Conservation (phyloP, 2,329 filamentous ascomycete species). For the Talaromyces sp. region DNA sequence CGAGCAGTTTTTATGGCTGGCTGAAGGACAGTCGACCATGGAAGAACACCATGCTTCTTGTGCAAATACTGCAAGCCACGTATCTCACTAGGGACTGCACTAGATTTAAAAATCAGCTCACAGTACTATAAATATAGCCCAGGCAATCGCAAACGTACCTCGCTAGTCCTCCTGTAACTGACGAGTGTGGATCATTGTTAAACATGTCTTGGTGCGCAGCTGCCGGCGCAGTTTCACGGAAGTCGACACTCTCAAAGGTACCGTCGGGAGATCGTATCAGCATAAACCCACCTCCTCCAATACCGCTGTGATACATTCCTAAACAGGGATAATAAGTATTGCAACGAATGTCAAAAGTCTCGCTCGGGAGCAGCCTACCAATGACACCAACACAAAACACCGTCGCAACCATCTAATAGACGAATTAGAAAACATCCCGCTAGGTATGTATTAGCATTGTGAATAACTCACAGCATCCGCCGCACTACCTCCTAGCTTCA, state of each 20-base stretch:
- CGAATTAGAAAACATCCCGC: constrained; percentile 15
- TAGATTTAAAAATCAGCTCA: constrained; percentile 17
- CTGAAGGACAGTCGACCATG: constrained; percentile 66
- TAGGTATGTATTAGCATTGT: too few relatives aligned
- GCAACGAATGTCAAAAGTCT: not conserved
- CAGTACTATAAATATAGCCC: not conserved
- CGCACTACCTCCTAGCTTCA: constrained; percentile 63
- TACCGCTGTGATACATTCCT: constrained; percentile 71
- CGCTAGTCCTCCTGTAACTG: constrained; percentile 67
- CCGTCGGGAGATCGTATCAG: constrained; percentile 68
- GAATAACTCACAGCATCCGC: constrained; percentile 57
- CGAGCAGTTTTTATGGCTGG: constrained; percentile 71
- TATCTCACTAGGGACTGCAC: constrained; percentile 56
- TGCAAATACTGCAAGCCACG: constrained; percentile 77
- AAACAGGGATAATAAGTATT: constrained; percentile 3
- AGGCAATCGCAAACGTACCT: constrained; percentile 31
- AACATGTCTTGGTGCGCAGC: constrained; percentile 84
- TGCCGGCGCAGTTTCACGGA: constrained; percentile 79
- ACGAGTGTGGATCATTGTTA: constrained; percentile 60
- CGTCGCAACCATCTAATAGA: constrained; percentile 62
- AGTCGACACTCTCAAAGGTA: constrained; percentile 82
- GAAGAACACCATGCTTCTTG: constrained; percentile 51
- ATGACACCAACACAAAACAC: constrained; percentile 70
- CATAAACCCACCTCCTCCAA: constrained; percentile 89
- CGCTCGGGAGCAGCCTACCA: constrained; percentile 32